phyloP scores from a whole-genome alignment of 768 basidiomycete species.

The Trametes coccinea region DNA sequence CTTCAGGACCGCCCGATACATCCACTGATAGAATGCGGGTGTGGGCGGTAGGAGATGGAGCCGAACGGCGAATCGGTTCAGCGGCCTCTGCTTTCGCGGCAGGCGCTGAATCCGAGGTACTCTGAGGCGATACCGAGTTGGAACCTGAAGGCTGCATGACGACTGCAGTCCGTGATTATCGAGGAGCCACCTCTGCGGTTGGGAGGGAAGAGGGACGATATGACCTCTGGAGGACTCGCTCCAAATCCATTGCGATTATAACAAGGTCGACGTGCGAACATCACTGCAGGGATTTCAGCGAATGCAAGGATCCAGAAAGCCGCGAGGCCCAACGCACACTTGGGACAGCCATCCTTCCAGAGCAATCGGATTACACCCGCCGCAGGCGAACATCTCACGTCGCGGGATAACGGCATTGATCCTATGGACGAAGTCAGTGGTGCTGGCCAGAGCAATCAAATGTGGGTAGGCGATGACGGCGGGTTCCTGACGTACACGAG shows the following conservation, averaged over 20 bases:
- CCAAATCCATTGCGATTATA: too few relatives aligned
- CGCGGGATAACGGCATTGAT: not conserved
- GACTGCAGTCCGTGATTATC: not conserved
- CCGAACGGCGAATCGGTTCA: not conserved
- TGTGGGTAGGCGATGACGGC: not conserved
- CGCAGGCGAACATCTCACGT: not conserved
- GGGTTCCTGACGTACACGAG: not conserved
- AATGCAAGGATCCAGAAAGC: too few relatives aligned
- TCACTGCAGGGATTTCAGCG: too few relatives aligned
- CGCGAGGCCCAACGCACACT: too few relatives aligned
- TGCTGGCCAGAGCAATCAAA: not conserved
- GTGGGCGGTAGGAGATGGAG: not conserved
- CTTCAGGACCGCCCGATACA: not conserved
- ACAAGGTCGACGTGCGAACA: too few relatives aligned
- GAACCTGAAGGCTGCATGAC: not conserved
- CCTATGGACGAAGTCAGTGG: not conserved
- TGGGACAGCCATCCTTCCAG: not conserved
- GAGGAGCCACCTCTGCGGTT: not conserved
- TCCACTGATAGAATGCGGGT: slow-evolving; percentile 1
- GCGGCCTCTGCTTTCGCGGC: not conserved
- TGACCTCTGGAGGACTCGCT: too few relatives aligned
- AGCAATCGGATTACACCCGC: not conserved
- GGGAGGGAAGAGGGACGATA: too few relatives aligned
- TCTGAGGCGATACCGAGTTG: not conserved
- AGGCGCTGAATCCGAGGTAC: not conserved